phyloP scores from a whole-genome alignment of 768 basidiomycete species.

The Podaxis pistillaris region DNA sequence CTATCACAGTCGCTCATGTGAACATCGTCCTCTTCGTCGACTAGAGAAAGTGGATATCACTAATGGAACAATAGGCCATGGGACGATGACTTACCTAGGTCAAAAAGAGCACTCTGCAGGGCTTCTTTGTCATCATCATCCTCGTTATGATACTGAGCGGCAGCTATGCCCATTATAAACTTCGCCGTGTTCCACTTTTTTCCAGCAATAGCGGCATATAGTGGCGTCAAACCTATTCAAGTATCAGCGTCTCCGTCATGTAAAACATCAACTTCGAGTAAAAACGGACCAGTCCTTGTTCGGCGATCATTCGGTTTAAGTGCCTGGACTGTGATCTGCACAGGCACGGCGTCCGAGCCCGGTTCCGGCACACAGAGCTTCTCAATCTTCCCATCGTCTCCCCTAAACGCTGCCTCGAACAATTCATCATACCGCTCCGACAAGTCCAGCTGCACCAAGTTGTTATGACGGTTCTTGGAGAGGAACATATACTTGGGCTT shows the following conservation, averaged over 20 bases:
- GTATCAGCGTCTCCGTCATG: neutral
- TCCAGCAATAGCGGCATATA: constrained; percentile 46
- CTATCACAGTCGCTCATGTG: constrained; percentile 28
- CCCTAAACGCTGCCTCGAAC: constrained; percentile 53
- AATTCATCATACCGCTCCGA: constrained; percentile 48
- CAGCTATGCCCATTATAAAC: constrained; percentile 56
- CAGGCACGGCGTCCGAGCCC: constrained; percentile 25
- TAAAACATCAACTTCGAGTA: neutral
- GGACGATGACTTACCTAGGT: constrained; percentile 28
- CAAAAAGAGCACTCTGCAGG: constrained; percentile 31
- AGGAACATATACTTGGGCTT: constrained; percentile 16
- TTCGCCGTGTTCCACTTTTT: constrained; percentile 57
- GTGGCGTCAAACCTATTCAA: constrained; percentile 43
- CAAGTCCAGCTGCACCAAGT: constrained; percentile 32
- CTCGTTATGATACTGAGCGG: constrained; percentile 48
- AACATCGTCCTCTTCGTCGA: constrained; percentile 39
- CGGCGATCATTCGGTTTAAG: constrained; percentile 17
- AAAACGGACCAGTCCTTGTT: constrained; percentile 22
- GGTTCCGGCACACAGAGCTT: constrained; percentile 43
- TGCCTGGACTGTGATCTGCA: constrained; percentile 44
- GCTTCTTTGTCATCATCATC: constrained; percentile 31
- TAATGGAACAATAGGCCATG: neutral
- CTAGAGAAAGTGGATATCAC: constrained; percentile 12
- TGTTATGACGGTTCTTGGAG: constrained; percentile 22
- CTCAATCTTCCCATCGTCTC: constrained; percentile 50